Conservation (phyloP, 495 filamentous ascomycete genomes). For the Xylona heveae region DNA sequence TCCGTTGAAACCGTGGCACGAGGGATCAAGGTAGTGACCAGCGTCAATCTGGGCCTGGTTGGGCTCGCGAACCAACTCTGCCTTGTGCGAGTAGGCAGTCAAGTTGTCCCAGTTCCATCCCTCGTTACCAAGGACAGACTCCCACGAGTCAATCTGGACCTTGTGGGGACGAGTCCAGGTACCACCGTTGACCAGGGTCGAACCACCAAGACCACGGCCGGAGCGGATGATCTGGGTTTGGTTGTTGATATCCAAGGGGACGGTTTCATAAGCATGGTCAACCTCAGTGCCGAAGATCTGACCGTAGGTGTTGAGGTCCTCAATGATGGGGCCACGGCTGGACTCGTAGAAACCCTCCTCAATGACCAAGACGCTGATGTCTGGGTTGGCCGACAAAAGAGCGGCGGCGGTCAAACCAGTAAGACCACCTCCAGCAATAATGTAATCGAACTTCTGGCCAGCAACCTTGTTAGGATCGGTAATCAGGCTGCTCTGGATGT, state of each 20-base stretch:
- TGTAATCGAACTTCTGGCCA: constrained; percentile 9
- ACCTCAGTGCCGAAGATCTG: constrained; percentile 21
- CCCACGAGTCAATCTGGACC: constrained; percentile 31
- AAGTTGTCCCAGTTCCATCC: constrained; percentile 29
- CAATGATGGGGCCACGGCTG: no score
- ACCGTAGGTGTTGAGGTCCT: constrained; percentile 27
- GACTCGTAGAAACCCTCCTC: constrained; percentile 32
- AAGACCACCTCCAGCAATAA: constrained; percentile 20
- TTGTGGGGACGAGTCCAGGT: constrained; percentile 21
- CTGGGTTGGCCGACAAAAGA: constrained; percentile 24
- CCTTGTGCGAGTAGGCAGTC: no score
- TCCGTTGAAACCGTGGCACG: constrained; percentile 12
- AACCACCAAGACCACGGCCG: no score
- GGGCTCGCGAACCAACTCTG: constrained; percentile 9
- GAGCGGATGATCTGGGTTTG: no score
- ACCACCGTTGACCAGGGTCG: no score
- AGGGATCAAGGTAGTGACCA: constrained; percentile 9
- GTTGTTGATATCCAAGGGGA: no score
- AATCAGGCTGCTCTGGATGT: constrained; percentile 10
- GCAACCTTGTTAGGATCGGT: constrained; percentile 9
- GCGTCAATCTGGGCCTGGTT: constrained; percentile 7
- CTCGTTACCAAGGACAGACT: constrained; percentile 26
- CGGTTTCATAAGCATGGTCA: no score
- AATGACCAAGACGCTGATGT: constrained; percentile 24
- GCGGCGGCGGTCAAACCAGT: constrained; percentile 17